Evolutionary conservation across 306 rosid genomes (phyloP), one percentile per base, ranked within the genome.

Genomic region (Prinsepia uniflora): DNA sequence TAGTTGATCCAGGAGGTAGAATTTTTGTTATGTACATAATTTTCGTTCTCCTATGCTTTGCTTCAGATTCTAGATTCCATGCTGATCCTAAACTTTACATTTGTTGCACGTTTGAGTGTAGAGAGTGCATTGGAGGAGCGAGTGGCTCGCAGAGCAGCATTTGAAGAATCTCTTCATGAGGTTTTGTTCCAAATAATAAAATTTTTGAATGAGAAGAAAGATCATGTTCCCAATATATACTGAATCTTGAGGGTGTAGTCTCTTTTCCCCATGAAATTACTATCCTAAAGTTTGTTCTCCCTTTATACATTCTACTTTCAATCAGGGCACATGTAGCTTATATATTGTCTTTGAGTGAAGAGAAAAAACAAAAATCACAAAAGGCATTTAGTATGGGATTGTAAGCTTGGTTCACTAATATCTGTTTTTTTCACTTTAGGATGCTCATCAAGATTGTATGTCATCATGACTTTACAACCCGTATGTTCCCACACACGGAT

Each of bases 201-300:
- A 72, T 95, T 95, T 57, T 96, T 95, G 81, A 89, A 95, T 45
- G 99, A 95, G 87, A 95, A 95, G 80, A 95, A 87, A 87, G 99
- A 95, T 77, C 99, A 95, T 47, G 88, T 95, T 70, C 97, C 99
- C 36, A 86, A 95, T 17, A 95, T 17, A 91, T 94, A 73, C 99
- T 97, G 61, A 85, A 73, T 84, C 72, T 62, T 18, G 99, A 91
- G 79, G 86, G 87, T 62, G 91, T 87, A 36, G 77, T 89, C 75
- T 84, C 83, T 45, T 95, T 89, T 79, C 96, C 97, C 18, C 85
- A 82, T 76, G 99, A 95, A 79, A 95, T 95, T 42, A 84, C 91
- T 36, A 86, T 91, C 67, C 95, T 97, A 15, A 89, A 97, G 99
- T 95, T 73, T 71, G 86, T 64, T 68, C 34, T 74, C 34, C 61